Evolutionary conservation across 2,329 filamentous ascomycete species (phyloP).

Genomic region (Verticillium tricorpus): DNA sequence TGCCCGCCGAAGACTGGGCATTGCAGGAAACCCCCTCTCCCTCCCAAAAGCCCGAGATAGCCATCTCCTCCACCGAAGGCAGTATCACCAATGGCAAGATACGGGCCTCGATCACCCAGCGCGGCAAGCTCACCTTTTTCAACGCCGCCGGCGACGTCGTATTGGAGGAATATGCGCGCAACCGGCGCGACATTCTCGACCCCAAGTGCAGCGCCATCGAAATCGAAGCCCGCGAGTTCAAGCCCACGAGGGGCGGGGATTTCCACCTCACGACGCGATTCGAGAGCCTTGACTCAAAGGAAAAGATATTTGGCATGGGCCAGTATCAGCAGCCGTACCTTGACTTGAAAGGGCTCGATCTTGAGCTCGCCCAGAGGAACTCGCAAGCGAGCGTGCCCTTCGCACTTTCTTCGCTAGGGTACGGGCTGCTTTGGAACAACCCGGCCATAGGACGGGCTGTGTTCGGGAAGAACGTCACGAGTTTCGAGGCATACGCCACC

Average conservation of each 20-base stretch:
- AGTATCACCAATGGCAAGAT: slow-evolving; percentile 25
- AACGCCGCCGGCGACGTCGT: slow-evolving; percentile 20
- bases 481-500: slow-evolving; percentile 53
- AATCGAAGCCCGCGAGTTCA: slow-evolving; percentile 51
- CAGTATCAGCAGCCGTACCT: slow-evolving; percentile 59
- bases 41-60: slow-evolving; percentile 4
- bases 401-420: slow-evolving; percentile 50
- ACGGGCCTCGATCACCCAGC: slow-evolving; percentile 18
- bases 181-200: slow-evolving; percentile 30
- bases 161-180: slow-evolving; percentile 25
- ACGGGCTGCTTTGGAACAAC: slow-evolving; percentile 61
- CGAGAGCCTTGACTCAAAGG: slow-evolving; percentile 44
- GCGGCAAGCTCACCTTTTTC: slow-evolving; percentile 23
- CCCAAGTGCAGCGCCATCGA: slow-evolving; percentile 51
- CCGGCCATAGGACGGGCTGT: slow-evolving; percentile 53
- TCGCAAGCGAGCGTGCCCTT: slow-evolving; percentile 60
- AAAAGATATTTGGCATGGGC: slow-evolving; percentile 60
- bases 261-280: slow-evolving; percentile 53
- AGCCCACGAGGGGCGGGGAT: slow-evolving; percentile 40
- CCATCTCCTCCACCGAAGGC: slow-evolving; percentile 15
- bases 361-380: slow-evolving; percentile 59
- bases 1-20: slow-evolving; percentile 33
- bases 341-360: slow-evolving; percentile 53
- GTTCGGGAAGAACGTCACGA: slow-evolving; percentile 53
- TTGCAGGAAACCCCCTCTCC: slow-evolving; percentile 14